These are phyloP conservation scores for Penicillium sp. DNA, from an alignment of 2,329 filamentous ascomycete genomes.

Conservation along the genomic window DNA sequence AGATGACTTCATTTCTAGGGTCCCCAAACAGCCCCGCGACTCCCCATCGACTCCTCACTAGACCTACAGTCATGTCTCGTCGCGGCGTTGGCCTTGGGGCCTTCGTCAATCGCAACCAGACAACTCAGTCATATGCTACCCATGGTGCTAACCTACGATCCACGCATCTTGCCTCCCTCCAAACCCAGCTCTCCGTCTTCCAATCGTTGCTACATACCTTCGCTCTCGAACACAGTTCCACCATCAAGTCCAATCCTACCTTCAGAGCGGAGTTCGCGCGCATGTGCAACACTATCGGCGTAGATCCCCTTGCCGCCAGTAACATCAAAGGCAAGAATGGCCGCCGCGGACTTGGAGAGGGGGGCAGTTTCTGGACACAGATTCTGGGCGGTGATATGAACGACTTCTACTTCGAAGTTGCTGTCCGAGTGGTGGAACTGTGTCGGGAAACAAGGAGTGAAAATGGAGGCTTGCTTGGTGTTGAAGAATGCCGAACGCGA, in stretches of 20 bases:
- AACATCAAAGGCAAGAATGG: constrained; percentile 52
- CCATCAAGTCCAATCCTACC: constrained; percentile 90
- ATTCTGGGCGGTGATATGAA: constrained; percentile 88
- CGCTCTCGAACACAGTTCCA: constrained; percentile 87
- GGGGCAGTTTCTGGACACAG: constrained; percentile 83
- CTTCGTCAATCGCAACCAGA: constrained; percentile 80
- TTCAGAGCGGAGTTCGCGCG: constrained; percentile 97
- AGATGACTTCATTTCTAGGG: constrained; percentile 23
- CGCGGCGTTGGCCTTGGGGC: constrained; percentile 82
- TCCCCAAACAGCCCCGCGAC: not conserved
- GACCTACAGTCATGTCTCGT: constrained; percentile 41
- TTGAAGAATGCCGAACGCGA: constrained; percentile 74
- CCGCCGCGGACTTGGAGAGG: constrained; percentile 44
- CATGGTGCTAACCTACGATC: constrained; percentile 86
- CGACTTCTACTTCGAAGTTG: constrained; percentile 98
- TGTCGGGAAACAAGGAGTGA: constrained; percentile 82
- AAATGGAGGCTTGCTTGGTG: constrained; percentile 87
- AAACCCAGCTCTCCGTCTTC: constrained; percentile 93
- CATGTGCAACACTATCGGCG: constrained; percentile 96
- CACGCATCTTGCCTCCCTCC: constrained; percentile 78
- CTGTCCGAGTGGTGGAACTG: constrained; percentile 90
- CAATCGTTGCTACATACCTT: constrained; percentile 94
- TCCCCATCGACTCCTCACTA: not conserved
- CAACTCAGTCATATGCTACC: constrained; percentile 82
- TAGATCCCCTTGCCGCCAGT: constrained; percentile 82